Evolutionary conservation across 441 rosid species (phyloP), one percentile per base, ranked within the genome.

Genomic region (Francoa sonchifolia): DNA sequence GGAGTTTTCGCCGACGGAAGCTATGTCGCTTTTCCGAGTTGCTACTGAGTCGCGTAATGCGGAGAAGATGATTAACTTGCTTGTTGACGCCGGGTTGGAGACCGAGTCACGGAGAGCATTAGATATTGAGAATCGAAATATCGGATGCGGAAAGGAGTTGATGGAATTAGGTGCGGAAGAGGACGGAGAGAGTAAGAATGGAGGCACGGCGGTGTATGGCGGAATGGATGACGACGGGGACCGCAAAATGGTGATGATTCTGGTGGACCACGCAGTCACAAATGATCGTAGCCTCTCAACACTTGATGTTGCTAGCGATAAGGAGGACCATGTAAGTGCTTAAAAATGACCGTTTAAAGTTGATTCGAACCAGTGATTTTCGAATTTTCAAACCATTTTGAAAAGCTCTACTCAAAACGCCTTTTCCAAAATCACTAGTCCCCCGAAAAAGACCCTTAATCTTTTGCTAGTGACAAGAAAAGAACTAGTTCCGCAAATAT

Each of bases 231-330:
- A 60, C 1, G 59, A 55, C 15, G 62, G 68, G 18, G 66, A 73
- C 67, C 71, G 58, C 22, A 16, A 2, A 55, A 67, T 67, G 76
- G 69, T 42, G n/a, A 59, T 67, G 57, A 52, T 61, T 65, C 47
- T 66, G 19, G 46, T 68, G 2, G 72, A 72, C 61, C 74, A 69
- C 62, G 65, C 54, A 0, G 47, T 59, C 30, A 6, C 0, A 5
- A 76, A 72, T 21, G 61, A 62, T 64, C 64, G 59, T 47, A 67
- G 67, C 69, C 65, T 69, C 46, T 65, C 79, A 16, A 61, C 68
- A 0, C 9, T 67, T 43, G 76, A 57, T 12, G 58, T 46, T 33
- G 76, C 69, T 10, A 66, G 44, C 0, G 65, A 64, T 1, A 60
- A 50, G 53, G 68, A 59, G 13, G n/a, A n/a, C n/a, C 48, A 42